Percentiles rank a stretch among this genome's conserved stretches.
phyloP scores from a whole-genome alignment of 2,329 filamentous ascomycete genomes.

The Ophiocordyceps sinensis region DNA sequence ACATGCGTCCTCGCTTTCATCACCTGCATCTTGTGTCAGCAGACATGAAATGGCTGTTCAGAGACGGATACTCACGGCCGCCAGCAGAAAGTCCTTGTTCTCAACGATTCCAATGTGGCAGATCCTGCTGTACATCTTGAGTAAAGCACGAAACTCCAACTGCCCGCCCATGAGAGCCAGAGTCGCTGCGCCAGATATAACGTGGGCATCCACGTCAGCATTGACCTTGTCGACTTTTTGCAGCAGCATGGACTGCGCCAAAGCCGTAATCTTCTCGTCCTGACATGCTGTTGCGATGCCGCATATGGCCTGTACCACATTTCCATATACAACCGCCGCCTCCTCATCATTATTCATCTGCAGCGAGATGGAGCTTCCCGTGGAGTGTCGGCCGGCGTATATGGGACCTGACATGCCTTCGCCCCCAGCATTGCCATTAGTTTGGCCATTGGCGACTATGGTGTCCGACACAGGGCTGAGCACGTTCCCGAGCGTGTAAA shows the following conservation, averaged over 20 bases:
- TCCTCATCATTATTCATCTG: conserved; percentile 65
- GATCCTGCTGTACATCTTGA: conserved; percentile 70
- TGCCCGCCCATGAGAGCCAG: conserved; percentile 65
- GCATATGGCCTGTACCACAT: conserved; percentile 90
- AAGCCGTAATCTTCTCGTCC: conserved; percentile 82
- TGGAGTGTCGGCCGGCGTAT: conserved; percentile 42
- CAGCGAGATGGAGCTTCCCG: conserved; percentile 68
- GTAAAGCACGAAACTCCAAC: conserved; percentile 69
- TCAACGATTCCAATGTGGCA: conserved; percentile 59
- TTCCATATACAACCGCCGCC: conserved; percentile 59
- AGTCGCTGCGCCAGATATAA: conserved; percentile 68
- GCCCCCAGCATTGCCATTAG: conserved; percentile 27
- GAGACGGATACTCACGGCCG: conserved; percentile 38
- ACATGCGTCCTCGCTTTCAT: conserved; percentile 68
- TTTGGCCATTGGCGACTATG: conserved; percentile 35
- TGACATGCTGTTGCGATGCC: conserved; percentile 69
- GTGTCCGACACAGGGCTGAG: conserved; percentile 57
- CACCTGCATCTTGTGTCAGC: conserved; percentile 31
- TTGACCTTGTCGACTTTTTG: conserved; percentile 87
- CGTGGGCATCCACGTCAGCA: conserved; percentile 64
- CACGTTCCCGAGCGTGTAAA: conserved; percentile 94
- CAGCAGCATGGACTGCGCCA: conserved; percentile 90
- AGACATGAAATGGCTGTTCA: neutral
- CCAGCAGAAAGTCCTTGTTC: conserved; percentile 50
- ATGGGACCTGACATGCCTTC: conserved; percentile 25